Evolutionary conservation across 352 stramenopile species (phyloP), one percentile per base, ranked within the genome.

Genomic region (Pythium dissimile): DNA sequence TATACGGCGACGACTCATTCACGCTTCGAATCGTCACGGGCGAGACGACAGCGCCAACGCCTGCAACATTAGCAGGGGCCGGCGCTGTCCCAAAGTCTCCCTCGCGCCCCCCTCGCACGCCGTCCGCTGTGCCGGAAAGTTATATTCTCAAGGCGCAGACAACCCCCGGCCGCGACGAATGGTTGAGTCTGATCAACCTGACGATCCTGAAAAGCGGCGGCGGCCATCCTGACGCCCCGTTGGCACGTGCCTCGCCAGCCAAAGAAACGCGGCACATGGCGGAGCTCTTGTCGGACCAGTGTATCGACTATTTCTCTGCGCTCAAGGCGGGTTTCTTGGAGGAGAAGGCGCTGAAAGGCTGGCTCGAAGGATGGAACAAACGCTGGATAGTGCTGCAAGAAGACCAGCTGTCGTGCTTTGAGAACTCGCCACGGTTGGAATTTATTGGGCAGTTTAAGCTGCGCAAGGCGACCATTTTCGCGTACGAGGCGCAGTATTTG

Each of bases 361-460:
- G 82, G 80, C 92, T 92, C 28, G 84, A 94, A 69, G 83, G 79
- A 38, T 90, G 81, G 79, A 86, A 77, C 41, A 88, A 79, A 35
- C 75, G 82, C 4, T 94, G 84, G 84, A 65, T 94, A 30, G 82
- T 94, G 27, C 61, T 94, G n/a, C 76, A 92, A 65, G 73, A 88
- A 10, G 71, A 82, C 24, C 69, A 84, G 51, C 46, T 94, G 16
- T 84, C 75, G 11, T 91, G 82, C 60, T 94, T 88, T 48, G 84
- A 94, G 41, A 89, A 87, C 52, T 90, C 82, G 4, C 84, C 84
- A 11, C 82, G 75, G 12, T 59, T 92, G 1, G 79, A 89, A 27
- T 88, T 88, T 60, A 79, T 83, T 30, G 70, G 57, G 0, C 84
- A 94, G 47, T 89, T 89, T 35, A 77, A 82, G 45, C 65, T 94